Percentiles rank a stretch among this genome's conserved stretches.
phyloP scores from a whole-genome alignment of 1,284 basidiomycete genomes.

The Leccinum fuscescens region DNA sequence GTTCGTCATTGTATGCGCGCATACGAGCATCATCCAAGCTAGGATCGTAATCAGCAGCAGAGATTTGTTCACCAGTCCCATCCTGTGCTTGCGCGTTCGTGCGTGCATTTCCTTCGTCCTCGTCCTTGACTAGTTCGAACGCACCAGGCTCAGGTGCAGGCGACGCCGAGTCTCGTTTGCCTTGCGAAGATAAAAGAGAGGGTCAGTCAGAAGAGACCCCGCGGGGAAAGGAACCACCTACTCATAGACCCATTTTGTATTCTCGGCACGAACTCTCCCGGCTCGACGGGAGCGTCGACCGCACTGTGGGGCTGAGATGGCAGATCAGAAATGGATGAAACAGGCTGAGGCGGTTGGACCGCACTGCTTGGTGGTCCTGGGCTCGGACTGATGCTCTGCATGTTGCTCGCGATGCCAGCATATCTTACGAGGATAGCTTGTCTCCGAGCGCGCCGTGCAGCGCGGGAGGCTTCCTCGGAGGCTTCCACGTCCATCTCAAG shows the following conservation, averaged over 20 bases:
- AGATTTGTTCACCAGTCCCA: conserved; percentile 66
- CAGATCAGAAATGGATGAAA: conserved; percentile 59
- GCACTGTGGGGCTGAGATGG: conserved; percentile 53
- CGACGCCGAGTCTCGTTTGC: conserved; percentile 51
- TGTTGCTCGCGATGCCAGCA: conserved; percentile 46
- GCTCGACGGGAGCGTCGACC: conserved; percentile 34
- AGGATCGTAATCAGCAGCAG: conserved; percentile 92
- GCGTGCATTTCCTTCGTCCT: conserved; percentile 47
- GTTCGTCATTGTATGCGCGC: conserved; percentile 50
- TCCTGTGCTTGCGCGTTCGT: conserved; percentile 43
- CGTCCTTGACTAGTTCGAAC: conserved; percentile 62
- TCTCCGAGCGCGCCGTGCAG: conserved; percentile 76
- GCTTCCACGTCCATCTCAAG: conserved; percentile 57
- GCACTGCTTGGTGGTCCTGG: conserved; percentile 68
- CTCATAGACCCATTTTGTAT: conserved; percentile 28
- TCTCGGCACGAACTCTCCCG: conserved; percentile 10
- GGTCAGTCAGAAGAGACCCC: conserved; percentile 4
- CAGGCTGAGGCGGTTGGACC: conserved; percentile 62
- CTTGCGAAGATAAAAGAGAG: conserved; percentile 24
- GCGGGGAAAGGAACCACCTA: conserved; percentile 21
- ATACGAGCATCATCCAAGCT: conserved; percentile 81
- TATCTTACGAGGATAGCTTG: conserved; percentile 88
- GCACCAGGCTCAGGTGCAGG: conserved; percentile 48
- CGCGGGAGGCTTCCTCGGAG: conserved; percentile 71
- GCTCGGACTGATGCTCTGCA: conserved; percentile 46